Conservation (phyloP, 1,284 basidiomycete species). For the Malassezia brasiliensis region DNA sequence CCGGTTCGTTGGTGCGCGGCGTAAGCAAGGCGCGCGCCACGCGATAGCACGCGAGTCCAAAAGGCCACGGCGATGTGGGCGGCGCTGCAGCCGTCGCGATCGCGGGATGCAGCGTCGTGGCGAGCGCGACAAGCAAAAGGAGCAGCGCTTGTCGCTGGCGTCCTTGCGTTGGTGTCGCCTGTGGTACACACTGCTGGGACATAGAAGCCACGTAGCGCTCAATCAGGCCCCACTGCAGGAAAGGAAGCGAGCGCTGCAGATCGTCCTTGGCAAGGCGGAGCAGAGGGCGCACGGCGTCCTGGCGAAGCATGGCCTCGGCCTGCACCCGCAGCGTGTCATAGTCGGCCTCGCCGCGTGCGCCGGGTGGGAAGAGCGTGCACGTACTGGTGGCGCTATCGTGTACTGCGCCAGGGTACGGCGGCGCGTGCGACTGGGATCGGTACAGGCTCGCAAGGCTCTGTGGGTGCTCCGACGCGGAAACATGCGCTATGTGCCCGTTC, state of each 20-base stretch:
- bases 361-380: neutral
- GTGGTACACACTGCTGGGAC: neutral
- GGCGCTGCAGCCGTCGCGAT: neutral
- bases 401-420: neutral
- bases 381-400: neutral
- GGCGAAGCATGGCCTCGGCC: neutral
- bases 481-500: neutral
- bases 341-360: constrained; percentile 3
- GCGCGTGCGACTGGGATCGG: neutral
- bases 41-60: constrained; percentile 8
- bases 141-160: constrained; percentile 9
- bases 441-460: neutral
- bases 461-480: neutral
- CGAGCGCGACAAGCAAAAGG: constrained; percentile 9
- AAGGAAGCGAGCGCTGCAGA: constrained; percentile 4
- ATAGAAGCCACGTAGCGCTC: neutral
- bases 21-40: constrained; percentile 11
- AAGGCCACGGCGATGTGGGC: constrained; percentile 10
- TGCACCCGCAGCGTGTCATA: neutral
- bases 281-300: neutral
- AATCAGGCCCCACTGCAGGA: constrained; percentile 10
- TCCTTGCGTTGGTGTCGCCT: neutral
- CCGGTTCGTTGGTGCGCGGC: neutral
- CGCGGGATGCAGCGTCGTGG: constrained; percentile 2
- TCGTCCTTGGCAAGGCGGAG: neutral